Base-by-base conservation (phyloP, 805 yeast genomes). In the Cyberlindnera saturnus region DNA sequence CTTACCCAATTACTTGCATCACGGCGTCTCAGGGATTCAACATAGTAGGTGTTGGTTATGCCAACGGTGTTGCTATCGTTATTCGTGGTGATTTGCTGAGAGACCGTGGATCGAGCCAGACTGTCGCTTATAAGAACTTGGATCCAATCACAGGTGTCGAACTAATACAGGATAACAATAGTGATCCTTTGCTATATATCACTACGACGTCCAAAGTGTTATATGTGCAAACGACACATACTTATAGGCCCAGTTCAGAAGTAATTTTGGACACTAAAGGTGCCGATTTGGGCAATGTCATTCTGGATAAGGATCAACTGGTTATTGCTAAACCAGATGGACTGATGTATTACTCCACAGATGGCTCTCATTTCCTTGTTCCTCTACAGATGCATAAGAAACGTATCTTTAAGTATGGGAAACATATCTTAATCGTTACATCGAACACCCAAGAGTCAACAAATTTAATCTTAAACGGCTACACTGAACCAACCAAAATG, bases 41-140 rank as follows among this genome's bases (percentile, higher is more conserved):
- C 3, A 75, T 86, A 30, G 60, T 84, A 6, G 90, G 85, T 0
- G 65, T 86, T 37, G 96, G 96, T 0, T 86, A 79, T 53, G 82
- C 90, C 13, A 83, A 89, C 60, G 99, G 99, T 3, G 72, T 79
- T 17, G 88, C 90, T 3, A 67, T 90, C 2, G 65, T 90, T 6
- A 77, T 90, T 0, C 67, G 98, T 48, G 99, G 99, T 8, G 98
- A 93, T 61, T 62, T 93, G 29, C 51, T 87, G 6, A 78, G 89
- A 52, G 99, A 93, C 57, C 69, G 96, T 45, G 98, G 98, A 0
- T 80, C 96, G 9, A 77, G 93, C 50, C 98, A 91, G 56, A 69
- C 97, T 26, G 61, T 83, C 0, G 80, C 90, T 1, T 86, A 81
- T 57, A 86, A 83, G 45, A 63, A 64, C 14, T 65, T 71, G 3